A percentile compares a stretch with the other conserved stretches of the same genome.
phyloP scores from a whole-genome alignment of 257 asterid species.

The Petunia axillaris region DNA sequence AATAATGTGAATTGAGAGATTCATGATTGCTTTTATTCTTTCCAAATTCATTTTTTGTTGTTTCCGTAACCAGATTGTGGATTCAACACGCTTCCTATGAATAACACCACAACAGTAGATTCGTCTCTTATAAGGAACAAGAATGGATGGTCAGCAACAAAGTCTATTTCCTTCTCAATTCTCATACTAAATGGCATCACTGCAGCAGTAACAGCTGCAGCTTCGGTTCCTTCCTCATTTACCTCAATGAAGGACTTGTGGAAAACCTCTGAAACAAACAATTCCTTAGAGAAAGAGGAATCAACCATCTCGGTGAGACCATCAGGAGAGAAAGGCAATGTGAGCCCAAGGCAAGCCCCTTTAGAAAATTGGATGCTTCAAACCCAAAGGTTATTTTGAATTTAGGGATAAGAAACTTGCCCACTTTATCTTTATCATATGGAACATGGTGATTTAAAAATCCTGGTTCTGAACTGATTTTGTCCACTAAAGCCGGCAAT shows the following conservation, averaged over 20 bases:
- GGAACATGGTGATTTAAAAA: constrained; percentile 37
- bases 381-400: constrained; percentile 42
- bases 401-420: constrained; percentile 39
- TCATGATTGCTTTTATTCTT: no score
- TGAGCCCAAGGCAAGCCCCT: constrained; percentile 32
- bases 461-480: constrained; percentile 33
- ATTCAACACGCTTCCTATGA: constrained; percentile 36
- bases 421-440: constrained; percentile 25
- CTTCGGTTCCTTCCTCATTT: no score
- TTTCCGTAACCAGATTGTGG: constrained; percentile 5
- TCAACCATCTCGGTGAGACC: constrained; percentile 28
- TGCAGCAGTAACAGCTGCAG: constrained; percentile 32
- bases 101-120: constrained; percentile 32
- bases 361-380: constrained; percentile 38
- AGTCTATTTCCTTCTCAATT: constrained; percentile 32
- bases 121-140: no score
- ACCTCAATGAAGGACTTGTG: constrained; percentile 38
- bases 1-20: no score
- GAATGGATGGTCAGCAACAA: no score
- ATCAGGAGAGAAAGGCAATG: constrained; percentile 35
- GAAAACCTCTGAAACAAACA: constrained; percentile 38
- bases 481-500: background rate
- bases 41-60: no score
- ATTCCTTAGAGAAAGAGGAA: background rate
- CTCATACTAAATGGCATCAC: constrained; percentile 41